Base-by-base conservation (phyloP, 495 filamentous ascomycete species). In the Cairneyella variabilis region DNA sequence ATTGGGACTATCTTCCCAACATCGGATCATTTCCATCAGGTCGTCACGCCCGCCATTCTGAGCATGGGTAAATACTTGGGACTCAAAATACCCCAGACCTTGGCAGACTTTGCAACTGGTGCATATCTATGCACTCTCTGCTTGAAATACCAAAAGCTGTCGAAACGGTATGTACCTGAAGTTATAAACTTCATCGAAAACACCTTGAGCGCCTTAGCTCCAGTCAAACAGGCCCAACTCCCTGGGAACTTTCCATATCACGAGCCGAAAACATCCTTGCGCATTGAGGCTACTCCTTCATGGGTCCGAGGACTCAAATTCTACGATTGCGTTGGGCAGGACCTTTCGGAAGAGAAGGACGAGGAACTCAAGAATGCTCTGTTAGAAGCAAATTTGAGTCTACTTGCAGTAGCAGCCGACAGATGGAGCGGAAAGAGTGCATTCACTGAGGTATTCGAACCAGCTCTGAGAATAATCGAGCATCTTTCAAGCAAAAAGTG, bases 21-120 rank as follows among this genome's bases (percentile, higher is more conserved):
- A 0, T 95, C 89, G 0, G 93, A 99, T 69, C 90, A 96, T 66
- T 97, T 97, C 68, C 93, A 97, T 59, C 85, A 90, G 50, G 86
- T 97, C 14, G 83, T 87, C 42, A 97, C 93, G 3, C 93, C 93
- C 0, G 88, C 92, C 1, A 86, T 88, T 63, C 78, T 97, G 6
- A 80, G 77, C 45, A 86, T 97, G 66, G 78, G 81, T 25, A 79
- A 88, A 41, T 97, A 87, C 64, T 75, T 98, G n/a, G 88, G 84
- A 0, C 83, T 95, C 59, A 87, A 81, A 43, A 71, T 82, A 23
- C 86, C 88, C 0, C 75, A 78, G 36, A 66, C 68, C 2, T 67
- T 90, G 4, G 62, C 73, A 21, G 86, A 90, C 55, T 78, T 89
- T 34, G 77, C 79, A 8, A 85, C 72, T 16, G 93, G 93, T 20